Evolutionary conservation across 1,284 basidiomycete species (phyloP), one percentile per base, ranked within the genome.

Genomic region (Thecaphora thlaspeos): DNA sequence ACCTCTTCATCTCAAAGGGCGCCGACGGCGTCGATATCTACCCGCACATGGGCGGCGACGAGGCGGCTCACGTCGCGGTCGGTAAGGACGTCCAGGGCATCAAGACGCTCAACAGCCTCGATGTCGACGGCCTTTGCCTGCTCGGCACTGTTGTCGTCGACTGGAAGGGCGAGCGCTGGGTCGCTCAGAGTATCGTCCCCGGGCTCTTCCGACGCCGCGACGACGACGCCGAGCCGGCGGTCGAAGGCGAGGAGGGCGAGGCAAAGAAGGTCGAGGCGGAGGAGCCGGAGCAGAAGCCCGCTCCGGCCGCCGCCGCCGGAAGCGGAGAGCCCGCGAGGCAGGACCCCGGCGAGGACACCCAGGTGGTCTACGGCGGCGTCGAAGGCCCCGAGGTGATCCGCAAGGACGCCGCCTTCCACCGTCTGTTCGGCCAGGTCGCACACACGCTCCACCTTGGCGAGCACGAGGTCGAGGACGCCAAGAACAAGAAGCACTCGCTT

Each of bases 251-350:
- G 87, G 70, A 87, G 88, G 26, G 86, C 86, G 87, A 86, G 82
- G 86, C 88, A 62, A 87, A 87, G 51, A 85, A 88, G 80, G 86
- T 87, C 45, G 73, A 82, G 46, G 86, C 86, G 26, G 85, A 88
- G 60, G 86, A 86, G 52, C 87, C 87, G 61, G n/a, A n/a, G n/a
- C n/a, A n/a, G n/a, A n/a, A n/a, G n/a, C n/a, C n/a, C n/a, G n/a
- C n/a, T n/a, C 82, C 88, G 58, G 88, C 89, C 80, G n/a, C n/a
- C n/a, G n/a, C n/a, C n/a, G n/a, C n/a, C n/a, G n/a, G n/a, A n/a
- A 84, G 87, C 79, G 68, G 74, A 2, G 68, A 63, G 22, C 65
- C 70, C 37, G 57, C 55, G 28, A 71, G 74, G 55, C 64, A 68
- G 32, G 68, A 74, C 59, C 68, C 73, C 41, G 67, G 74, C 43